Percentiles rank a stretch among this genome's conserved stretches.
Conservation (phyloP, 2,329 filamentous ascomycete species). For the Stemphylium vesicarium region DNA sequence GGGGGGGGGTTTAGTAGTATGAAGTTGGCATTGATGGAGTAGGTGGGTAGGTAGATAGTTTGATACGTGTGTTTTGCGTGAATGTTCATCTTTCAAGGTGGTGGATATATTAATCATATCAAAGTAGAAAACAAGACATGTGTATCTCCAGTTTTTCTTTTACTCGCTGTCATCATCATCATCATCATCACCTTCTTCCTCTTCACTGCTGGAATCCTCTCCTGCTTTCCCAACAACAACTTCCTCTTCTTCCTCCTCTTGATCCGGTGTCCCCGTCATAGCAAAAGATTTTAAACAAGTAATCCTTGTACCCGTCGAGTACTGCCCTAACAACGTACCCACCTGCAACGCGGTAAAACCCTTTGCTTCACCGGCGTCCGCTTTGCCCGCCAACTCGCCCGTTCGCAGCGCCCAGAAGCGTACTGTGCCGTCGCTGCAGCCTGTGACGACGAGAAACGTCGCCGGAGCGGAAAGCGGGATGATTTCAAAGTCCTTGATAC, state of each 20-base stretch:
- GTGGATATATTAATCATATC: background rate
- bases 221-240: constrained; percentile 25
- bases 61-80: no score
- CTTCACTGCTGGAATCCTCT: constrained; percentile 28
- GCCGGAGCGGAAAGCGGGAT: constrained; percentile 54
- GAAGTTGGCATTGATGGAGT: background rate
- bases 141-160: background rate
- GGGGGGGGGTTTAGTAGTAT: background rate
- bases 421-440: constrained; percentile 84
- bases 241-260: constrained; percentile 30
- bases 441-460: constrained; percentile 68
- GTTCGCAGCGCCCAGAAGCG: constrained; percentile 71
- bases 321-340: constrained; percentile 74
- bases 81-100: background rate
- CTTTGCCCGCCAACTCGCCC: constrained; percentile 29
- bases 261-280: constrained; percentile 65
- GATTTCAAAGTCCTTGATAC: constrained; percentile 89
- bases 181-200: constrained; percentile 16
- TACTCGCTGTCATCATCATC: constrained; percentile 28
- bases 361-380: constrained; percentile 19
- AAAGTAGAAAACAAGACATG: background rate
- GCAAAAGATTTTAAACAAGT: constrained; percentile 87
- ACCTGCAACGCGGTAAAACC: constrained; percentile 54
- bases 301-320: constrained; percentile 86
- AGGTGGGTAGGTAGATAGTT: background rate